phyloP scores from a whole-genome alignment of 306 rosid species.

The Rosa persica region DNA sequence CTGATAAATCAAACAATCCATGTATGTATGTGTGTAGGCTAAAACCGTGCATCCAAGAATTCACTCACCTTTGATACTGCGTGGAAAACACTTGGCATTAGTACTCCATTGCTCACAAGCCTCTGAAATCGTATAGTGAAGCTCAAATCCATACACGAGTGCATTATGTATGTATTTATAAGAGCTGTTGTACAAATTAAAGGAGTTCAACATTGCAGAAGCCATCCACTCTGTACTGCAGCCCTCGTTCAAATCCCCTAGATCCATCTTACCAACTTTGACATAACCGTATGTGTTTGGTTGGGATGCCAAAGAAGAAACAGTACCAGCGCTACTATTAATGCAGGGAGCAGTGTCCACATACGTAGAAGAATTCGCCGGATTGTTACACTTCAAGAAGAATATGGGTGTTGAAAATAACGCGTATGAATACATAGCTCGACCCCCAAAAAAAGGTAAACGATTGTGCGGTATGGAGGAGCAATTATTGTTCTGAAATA shows the following conservation, averaged over 20 bases:
- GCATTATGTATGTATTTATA: slow-evolving; percentile 7
- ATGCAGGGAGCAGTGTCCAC: not conserved
- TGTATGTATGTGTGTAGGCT: not conserved
- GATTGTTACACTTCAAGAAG: not conserved
- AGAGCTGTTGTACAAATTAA: not conserved
- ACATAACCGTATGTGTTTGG: not conserved
- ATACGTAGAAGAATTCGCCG: not conserved
- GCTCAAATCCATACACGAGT: slow-evolving; percentile 18
- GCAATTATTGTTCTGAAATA: not conserved
- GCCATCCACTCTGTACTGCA: not conserved
- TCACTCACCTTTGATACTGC: not conserved
- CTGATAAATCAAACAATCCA: not conserved
- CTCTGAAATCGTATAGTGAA: not conserved
- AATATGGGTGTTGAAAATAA: not conserved
- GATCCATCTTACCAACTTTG: not conserved
- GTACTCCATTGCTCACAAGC: not conserved
- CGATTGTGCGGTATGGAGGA: slow-evolving; percentile 2
- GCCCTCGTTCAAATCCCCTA: not conserved
- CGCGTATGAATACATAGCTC: not conserved
- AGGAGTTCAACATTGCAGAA: not conserved
- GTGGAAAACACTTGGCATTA: not conserved
- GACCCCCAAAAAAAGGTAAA: not conserved
- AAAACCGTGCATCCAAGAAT: too few species aligned
- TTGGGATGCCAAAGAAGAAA: not conserved
- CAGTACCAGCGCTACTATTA: too few species aligned